Percentiles rank a stretch among this genome's conserved stretches.
These are phyloP conservation scores for Cladosporium sp. DNA, from an alignment of 2,329 filamentous ascomycete genomes.

Conservation along the genomic window DNA sequence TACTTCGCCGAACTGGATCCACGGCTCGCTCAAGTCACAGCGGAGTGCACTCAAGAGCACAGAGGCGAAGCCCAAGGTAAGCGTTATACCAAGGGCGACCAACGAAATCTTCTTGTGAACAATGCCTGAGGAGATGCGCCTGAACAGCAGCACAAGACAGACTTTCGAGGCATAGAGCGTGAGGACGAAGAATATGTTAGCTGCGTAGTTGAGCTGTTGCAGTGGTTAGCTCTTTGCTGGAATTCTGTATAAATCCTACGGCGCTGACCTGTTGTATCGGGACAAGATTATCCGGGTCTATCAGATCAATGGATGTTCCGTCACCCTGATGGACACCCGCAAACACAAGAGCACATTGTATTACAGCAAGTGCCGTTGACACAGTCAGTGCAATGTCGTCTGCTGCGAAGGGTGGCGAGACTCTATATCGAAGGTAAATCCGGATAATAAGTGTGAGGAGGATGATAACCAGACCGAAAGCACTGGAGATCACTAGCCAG, in stretches of 20 bases:
- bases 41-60: slow-evolving; percentile 22
- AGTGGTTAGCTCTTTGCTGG: neutral
- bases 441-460: slow-evolving; percentile 43
- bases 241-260: neutral
- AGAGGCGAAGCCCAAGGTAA: slow-evolving; percentile 19
- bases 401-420: slow-evolving; percentile 30
- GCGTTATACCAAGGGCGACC: slow-evolving; percentile 9
- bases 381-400: slow-evolving; percentile 40
- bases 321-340: slow-evolving; percentile 42
- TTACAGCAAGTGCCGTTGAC: slow-evolving; percentile 38
- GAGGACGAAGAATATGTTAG: slow-evolving; percentile 21
- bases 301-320: slow-evolving; percentile 37
- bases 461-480: slow-evolving; percentile 41
- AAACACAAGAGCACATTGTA: slow-evolving; percentile 43
- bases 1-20: slow-evolving; percentile 11
- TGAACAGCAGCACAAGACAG: slow-evolving; percentile 23
- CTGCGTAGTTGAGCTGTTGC: slow-evolving; percentile 22
- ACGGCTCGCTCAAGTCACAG: slow-evolving; percentile 22
- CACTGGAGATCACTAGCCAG: slow-evolving; percentile 43
- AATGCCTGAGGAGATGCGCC: slow-evolving; percentile 22
- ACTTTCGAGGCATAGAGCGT: slow-evolving; percentile 23
- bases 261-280: slow-evolving; percentile 40
- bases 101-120: slow-evolving; percentile 18
- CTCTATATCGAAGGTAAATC: slow-evolving; percentile 41
- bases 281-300: slow-evolving; percentile 24